Percentiles rank a stretch among this genome's conserved stretches.
Evolutionary conservation across 495 filamentous ascomycete species (phyloP).

Genomic region (Aspergillus carlsbadensis): DNA sequence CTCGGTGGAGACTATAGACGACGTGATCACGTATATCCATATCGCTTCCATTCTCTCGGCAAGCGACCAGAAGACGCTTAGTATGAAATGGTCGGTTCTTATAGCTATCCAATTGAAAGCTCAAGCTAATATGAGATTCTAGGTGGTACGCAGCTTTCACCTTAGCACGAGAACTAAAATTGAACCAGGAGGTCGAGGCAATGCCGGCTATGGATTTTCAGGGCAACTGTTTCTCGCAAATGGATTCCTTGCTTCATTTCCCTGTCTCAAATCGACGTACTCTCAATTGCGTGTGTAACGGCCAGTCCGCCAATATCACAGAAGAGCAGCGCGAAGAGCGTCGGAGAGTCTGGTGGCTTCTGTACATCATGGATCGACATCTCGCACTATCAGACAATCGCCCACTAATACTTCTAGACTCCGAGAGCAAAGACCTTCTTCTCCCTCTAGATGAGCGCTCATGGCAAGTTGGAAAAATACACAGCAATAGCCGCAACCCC

Average conservation of each 20-base stretch:
- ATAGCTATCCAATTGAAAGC: neutral
- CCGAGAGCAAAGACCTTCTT: conserved; percentile 80
- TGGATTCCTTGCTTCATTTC: conserved; percentile 32
- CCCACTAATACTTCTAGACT: conserved; percentile 75
- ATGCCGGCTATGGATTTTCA: conserved; percentile 44
- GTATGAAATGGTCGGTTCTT: conserved; percentile 68
- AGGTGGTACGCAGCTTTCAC: conserved; percentile 96
- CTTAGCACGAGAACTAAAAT: conserved; percentile 81
- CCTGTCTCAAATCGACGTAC: conserved; percentile 36
- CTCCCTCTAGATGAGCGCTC: conserved; percentile 84
- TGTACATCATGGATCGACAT: conserved; percentile 83
- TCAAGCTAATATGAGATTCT: conserved; percentile 4
- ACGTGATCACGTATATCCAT: conserved; percentile 84
- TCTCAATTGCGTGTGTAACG: conserved; percentile 38
- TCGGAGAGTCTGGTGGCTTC: conserved; percentile 85
- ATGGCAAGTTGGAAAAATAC: conserved; percentile 84
- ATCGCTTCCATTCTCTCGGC: conserved; percentile 87
- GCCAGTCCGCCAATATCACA: conserved; percentile 44
- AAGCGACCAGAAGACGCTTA: conserved; percentile 90
- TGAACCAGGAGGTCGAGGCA: conserved; percentile 77
- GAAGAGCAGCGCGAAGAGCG: conserved; percentile 86
- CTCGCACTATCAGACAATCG: conserved; percentile 84
- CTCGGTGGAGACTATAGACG: conserved; percentile 72
- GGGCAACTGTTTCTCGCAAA: conserved; percentile 34
- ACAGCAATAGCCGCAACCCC: conserved; percentile 49